A percentile compares a stretch with the other conserved stretches of the same genome.
phyloP scores from a whole-genome alignment of 1,284 basidiomycete genomes.

The Coniferiporia weirii region DNA sequence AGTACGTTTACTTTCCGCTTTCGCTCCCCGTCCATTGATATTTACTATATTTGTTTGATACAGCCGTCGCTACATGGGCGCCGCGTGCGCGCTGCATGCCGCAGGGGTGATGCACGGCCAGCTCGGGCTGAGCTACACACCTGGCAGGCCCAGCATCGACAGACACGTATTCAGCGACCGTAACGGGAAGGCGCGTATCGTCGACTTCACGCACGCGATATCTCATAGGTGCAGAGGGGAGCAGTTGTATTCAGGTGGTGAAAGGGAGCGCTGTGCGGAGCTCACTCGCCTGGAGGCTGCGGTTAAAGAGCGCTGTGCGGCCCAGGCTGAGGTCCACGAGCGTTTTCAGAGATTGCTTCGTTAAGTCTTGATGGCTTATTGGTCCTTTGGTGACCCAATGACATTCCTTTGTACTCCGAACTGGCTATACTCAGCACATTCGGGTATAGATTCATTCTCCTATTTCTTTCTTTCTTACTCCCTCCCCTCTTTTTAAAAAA shows the following conservation, averaged over 20 bases:
- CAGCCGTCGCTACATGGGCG: conserved; percentile 29
- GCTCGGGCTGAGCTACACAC: conserved; percentile 15
- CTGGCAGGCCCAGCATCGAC: conserved; percentile 10
- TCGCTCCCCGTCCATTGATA: neutral
- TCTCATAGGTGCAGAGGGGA: neutral
- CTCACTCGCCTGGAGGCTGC: neutral
- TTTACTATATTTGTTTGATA: conserved; percentile 18
- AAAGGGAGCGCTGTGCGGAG: neutral
- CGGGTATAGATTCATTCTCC: too few species aligned
- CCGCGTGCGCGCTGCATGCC: conserved; percentile 30
- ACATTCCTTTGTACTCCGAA: too few species aligned
- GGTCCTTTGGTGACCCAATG: too few species aligned
- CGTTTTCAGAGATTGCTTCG: too few species aligned
- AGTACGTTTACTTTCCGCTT: conserved; percentile 20
- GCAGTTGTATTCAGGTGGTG: neutral
- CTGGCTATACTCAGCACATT: too few species aligned
- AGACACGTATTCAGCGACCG: conserved; percentile 28
- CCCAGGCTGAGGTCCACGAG: neutral
- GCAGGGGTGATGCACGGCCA: conserved; percentile 34
- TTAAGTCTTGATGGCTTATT: too few species aligned
- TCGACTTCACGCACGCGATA: conserved; percentile 29
- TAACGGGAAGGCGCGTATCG: conserved; percentile 29
- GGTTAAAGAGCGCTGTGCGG: neutral
- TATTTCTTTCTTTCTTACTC: too few species aligned
- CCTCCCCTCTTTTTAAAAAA: neutral